Conservation (phyloP, 495 filamentous ascomycete genomes). For the Aspergillus diversus region DNA sequence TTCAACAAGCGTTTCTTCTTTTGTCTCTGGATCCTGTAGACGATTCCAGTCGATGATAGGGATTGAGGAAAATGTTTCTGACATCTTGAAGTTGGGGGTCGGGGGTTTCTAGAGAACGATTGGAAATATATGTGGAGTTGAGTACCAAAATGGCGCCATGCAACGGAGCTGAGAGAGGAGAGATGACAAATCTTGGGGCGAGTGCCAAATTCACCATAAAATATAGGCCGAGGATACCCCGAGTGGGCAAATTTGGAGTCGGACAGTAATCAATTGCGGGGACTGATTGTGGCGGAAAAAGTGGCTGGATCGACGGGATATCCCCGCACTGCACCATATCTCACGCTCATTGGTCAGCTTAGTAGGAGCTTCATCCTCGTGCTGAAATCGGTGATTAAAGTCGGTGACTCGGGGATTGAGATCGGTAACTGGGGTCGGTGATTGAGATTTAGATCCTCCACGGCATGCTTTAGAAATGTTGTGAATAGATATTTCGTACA, state of each 20-base stretch:
- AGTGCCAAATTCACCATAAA: background rate
- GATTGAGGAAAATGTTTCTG: conserved; percentile 65
- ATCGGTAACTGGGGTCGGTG: too few species aligned
- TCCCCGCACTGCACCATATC: background rate
- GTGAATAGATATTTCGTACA: too few species aligned
- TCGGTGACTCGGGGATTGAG: too few species aligned
- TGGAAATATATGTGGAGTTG: background rate
- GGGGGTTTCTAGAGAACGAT: background rate
- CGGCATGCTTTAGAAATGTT: too few species aligned
- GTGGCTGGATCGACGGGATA: background rate
- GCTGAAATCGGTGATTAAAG: too few species aligned
- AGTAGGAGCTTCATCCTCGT: too few species aligned
- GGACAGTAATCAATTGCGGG: too few species aligned
- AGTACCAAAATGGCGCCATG: background rate
- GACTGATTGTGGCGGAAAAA: background rate
- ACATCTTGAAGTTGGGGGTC: background rate
- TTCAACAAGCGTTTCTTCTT: conserved; percentile 68
- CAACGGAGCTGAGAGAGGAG: background rate
- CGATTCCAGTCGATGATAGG: conserved; percentile 53
- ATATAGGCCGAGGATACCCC: background rate
- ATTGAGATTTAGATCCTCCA: too few species aligned
- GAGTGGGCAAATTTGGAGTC: too few species aligned
- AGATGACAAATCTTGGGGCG: background rate
- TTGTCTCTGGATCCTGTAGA: conserved; percentile 71
- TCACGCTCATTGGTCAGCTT: background rate